phyloP scores from a whole-genome alignment of 1,284 basidiomycete species.

The Ceratobasidium sp. region DNA sequence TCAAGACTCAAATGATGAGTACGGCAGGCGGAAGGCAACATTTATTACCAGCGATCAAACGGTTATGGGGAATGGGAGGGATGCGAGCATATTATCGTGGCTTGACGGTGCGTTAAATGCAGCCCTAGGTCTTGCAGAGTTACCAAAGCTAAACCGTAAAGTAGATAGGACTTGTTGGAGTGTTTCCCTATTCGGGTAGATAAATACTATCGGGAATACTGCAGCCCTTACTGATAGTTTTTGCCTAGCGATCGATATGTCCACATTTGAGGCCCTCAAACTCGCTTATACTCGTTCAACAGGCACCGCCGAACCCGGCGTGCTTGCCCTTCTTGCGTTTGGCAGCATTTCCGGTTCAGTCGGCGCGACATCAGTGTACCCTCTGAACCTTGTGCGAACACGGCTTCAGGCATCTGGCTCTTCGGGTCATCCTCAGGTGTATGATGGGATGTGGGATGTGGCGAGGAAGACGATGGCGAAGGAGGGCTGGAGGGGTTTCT shows the following conservation, averaged over 20 bases:
- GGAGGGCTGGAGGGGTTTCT: conserved; percentile 95
- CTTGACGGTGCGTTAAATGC: conserved; percentile 65
- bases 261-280: conserved; percentile 92
- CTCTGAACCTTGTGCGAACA: conserved; percentile 92
- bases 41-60: conserved; percentile 68
- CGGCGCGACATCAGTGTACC: conserved; percentile 77
- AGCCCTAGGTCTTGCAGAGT: neutral
- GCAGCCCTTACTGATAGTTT: conserved; percentile 60
- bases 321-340: conserved; percentile 84
- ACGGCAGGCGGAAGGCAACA: conserved; percentile 68
- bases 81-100: conserved; percentile 91
- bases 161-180: conserved; percentile 87
- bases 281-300: conserved; percentile 83
- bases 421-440: conserved; percentile 88
- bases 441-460: conserved; percentile 90
- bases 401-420: conserved; percentile 96
- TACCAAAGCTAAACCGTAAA: conserved; percentile 16
- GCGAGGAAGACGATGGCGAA: conserved; percentile 79
- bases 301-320: conserved; percentile 82
- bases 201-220: conserved; percentile 29
- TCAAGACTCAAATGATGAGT: conserved; percentile 97
- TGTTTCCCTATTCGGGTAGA: conserved; percentile 74
- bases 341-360: conserved; percentile 91
- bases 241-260: conserved; percentile 90
- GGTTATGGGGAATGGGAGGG: conserved; percentile 84